Evolutionary conservation across 2,329 filamentous ascomycete genomes (phyloP).

Genomic region (Elsinoe batatas): DNA sequence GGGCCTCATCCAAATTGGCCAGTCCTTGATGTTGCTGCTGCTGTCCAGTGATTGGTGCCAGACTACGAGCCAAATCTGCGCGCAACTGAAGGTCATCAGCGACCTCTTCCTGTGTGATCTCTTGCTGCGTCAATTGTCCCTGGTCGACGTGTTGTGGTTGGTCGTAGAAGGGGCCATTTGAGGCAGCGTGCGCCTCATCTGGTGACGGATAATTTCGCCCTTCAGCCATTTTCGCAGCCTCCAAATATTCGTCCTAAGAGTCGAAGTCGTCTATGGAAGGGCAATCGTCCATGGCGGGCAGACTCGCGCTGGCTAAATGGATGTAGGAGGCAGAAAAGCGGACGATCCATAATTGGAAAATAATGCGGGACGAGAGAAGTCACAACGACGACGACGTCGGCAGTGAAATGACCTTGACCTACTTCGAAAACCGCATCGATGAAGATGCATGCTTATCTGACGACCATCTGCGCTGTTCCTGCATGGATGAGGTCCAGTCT

Average conservation of each 20-base stretch:
- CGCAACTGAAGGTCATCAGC: slow-evolving; percentile 14
- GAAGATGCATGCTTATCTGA: neutral
- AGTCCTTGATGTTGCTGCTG: slow-evolving; percentile 1
- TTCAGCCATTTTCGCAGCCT: slow-evolving; percentile 2
- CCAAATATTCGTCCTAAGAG: neutral
- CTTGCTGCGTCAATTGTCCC: neutral
- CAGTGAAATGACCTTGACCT: neutral
- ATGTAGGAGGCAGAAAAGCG: neutral
- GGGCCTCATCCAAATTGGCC: slow-evolving; percentile 10
- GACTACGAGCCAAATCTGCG: slow-evolving; percentile 14
- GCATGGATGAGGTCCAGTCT: no score
- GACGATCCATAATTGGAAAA: neutral
- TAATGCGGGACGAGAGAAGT: neutral
- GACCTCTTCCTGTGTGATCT: neutral
- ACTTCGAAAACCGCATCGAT: neutral
- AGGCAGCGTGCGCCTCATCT: slow-evolving; percentile 8
- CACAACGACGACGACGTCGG: neutral
- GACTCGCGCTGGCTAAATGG: neutral
- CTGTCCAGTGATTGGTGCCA: slow-evolving; percentile 13
- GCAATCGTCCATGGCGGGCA: neutral
- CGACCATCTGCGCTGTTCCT: no score
- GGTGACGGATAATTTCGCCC: slow-evolving; percentile 16
- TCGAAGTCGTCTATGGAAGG: neutral
- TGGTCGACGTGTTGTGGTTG: slow-evolving; percentile 11
- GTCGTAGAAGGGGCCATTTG: slow-evolving; percentile 14